Evolutionary conservation across 2,329 filamentous ascomycete species (phyloP), one percentile per base, ranked within the genome.

Genomic region (Diaporthe sp.): DNA sequence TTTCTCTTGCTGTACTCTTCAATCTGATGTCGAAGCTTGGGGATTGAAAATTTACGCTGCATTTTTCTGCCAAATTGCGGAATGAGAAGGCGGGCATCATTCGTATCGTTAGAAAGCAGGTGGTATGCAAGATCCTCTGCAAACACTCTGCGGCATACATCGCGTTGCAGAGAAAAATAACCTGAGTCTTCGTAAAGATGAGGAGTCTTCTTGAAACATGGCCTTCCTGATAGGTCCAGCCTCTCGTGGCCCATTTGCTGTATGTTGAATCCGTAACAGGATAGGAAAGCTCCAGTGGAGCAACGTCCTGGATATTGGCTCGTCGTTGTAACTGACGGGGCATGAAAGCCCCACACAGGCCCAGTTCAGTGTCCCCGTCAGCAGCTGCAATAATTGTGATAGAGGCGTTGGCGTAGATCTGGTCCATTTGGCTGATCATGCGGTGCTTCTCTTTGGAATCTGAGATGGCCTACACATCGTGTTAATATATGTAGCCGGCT

Each of bases 211-310:
- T 70, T n/a, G 72, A 73, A 19, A 77, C 71, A 37, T 13, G 76
- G 2, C 42, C 72, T 50, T 77, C 76, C 27, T 77, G 77, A 35
- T 75, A 77, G 3, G 76, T 78, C 76, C 77, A 78, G 7, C 75
- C 77, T 4, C 77, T 56, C 7, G 74, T 59, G n/a, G 70, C 63
- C 77, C 76, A 78, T 39, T 47, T 53, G 15, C 35, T 42, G 4
- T 9, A n/a, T 8, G 25, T 8, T 37, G 72, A 15, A 10, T 17
- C n/a, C 15, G 32, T 10, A 32, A 19, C 25, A 1, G 15, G 15
- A 50, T 25, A 50, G 42, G 63, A 70, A 22, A 58, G 66, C 9
- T n/a, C 56, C 37, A 58, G 61, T 42, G 47, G 39, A 44, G 56
- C 17, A 25, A 30, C 37, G n/a, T 32, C 53, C 51, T 32, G 39